Evolutionary conservation across 345 rosid genomes (phyloP), one percentile per base, ranked within the genome.

Genomic region (Salix brachista): DNA sequence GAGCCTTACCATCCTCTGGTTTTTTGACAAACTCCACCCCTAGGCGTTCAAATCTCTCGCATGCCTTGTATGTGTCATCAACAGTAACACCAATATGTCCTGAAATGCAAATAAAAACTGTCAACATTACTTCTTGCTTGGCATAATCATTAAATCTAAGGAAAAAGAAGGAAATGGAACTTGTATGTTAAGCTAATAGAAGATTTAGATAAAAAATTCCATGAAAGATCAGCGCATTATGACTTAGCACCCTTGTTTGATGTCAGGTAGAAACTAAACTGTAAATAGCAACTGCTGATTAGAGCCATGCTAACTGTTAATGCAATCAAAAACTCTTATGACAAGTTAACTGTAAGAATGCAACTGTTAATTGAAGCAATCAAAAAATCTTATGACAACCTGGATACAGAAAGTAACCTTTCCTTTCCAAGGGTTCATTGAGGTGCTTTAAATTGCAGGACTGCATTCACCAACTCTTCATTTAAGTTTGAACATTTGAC

Each of bases 41-140:
- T 26, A 92, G 86, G 67, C 76, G 78, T 84, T 91, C 92, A 81
- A 96, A 96, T 84, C 97, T 89, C 86, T 90, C 97, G 56, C 99
- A 93, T 75, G 98, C 99, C 88, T 93, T 90, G 92, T 84, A 86
- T 19, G 90, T 89, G 78, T 93, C 97, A 84, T 93, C 97, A 80
- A 96, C 98, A 5, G 99, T 92, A 76, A 93, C 85, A 71, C 99
- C 99, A 7, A 96, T 92, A 79, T 96, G 97, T 60, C 99, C 99
- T 93, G 84, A 77, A 80, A 76, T 69, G n/a, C 23, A 74, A 65
- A 39, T 23, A 37, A 23, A 75, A 62, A 46, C 48, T 26, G 16
- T 11, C 37, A 5, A 54, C 39, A 4, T 37, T 2, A 69, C 8
- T 28, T 28, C 44, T 28, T 34, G 23, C 32, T 17, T 36, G 19